Percentiles rank a stretch among this genome's conserved stretches.
phyloP scores from a whole-genome alignment of 2,329 filamentous ascomycete species.

The Nemania sp. region DNA sequence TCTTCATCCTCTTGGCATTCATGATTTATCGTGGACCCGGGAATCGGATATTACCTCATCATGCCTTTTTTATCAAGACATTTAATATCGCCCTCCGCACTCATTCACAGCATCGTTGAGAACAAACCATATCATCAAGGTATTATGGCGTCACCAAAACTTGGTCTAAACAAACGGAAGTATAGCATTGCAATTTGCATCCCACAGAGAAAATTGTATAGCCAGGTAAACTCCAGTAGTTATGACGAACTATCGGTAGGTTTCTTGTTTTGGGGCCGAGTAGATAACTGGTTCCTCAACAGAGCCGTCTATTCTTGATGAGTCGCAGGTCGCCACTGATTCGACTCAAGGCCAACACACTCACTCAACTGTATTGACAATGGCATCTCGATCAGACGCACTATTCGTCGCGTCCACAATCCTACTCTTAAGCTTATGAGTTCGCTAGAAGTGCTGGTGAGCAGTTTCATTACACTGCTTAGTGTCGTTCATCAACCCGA shows the following conservation, averaged over 20 bases:
- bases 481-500: too few relatives aligned
- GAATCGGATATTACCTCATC: constrained; percentile 2
- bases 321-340: background rate
- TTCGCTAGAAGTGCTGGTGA: background rate
- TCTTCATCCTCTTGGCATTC: background rate
- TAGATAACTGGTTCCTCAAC: too few relatives aligned
- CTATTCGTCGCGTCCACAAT: background rate
- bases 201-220: too few relatives aligned
- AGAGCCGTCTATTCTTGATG: too few relatives aligned
- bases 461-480: background rate
- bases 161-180: too few relatives aligned
- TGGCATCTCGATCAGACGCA: background rate
- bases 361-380: background rate
- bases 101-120: background rate
- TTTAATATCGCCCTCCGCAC: background rate
- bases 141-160: too few relatives aligned
- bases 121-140: too few relatives aligned
- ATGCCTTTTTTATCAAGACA: background rate
- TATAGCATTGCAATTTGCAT: too few relatives aligned
- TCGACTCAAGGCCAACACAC: background rate
- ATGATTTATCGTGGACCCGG: background rate
- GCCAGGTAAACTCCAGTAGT: too few relatives aligned
- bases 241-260: too few relatives aligned
- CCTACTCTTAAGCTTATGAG: background rate
- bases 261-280: too few relatives aligned